Conservation (phyloP, 306 rosid genomes). For the Styphnolobium japonicum region DNA sequence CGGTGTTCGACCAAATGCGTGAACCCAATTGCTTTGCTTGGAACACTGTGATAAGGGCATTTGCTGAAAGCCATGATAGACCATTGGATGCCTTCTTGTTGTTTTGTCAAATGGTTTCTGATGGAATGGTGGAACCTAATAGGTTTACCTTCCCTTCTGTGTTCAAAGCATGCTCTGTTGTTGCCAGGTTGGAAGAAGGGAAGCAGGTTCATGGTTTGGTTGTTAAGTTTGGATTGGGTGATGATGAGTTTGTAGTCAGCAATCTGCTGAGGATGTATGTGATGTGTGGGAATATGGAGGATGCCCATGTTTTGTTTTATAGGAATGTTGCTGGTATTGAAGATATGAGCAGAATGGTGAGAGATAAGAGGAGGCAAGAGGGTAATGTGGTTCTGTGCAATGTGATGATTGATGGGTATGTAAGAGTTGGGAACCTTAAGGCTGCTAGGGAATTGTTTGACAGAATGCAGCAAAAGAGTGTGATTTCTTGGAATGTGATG, state of each 20-base stretch:
- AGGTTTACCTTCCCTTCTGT: slow-evolving; percentile 69
- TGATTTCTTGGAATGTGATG: slow-evolving; percentile 76
- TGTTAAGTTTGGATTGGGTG: slow-evolving; percentile 51
- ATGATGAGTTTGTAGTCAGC: slow-evolving; percentile 61
- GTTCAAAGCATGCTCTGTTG: slow-evolving; percentile 63
- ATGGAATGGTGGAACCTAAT: slow-evolving; percentile 56
- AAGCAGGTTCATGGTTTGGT: slow-evolving; percentile 71
- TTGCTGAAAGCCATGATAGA: slow-evolving; percentile 45
- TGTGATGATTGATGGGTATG: slow-evolving; percentile 62
- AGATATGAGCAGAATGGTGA: slow-evolving; percentile 6
- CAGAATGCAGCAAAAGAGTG: slow-evolving; percentile 63
- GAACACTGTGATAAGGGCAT: slow-evolving; percentile 68
- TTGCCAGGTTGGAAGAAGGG: slow-evolving; percentile 51
- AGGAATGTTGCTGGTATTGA: slow-evolving; percentile 35
- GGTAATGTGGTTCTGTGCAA: slow-evolving; percentile 72
- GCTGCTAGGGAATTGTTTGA: slow-evolving; percentile 56
- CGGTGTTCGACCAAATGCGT: slow-evolving; percentile 42
- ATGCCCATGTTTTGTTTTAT: slow-evolving; percentile 55
- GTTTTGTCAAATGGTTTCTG: slow-evolving; percentile 50
- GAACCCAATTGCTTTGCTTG: slow-evolving; percentile 68
- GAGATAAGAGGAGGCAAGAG: slow-evolving; percentile 45
- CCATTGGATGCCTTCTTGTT: slow-evolving; percentile 39
- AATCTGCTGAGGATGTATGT: slow-evolving; percentile 74
- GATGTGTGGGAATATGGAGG: slow-evolving; percentile 56
- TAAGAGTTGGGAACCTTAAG: slow-evolving; percentile 49